Conservation (phyloP, 371 early-diverging fungal species). For the Choanephora cucurbitarum region DNA sequence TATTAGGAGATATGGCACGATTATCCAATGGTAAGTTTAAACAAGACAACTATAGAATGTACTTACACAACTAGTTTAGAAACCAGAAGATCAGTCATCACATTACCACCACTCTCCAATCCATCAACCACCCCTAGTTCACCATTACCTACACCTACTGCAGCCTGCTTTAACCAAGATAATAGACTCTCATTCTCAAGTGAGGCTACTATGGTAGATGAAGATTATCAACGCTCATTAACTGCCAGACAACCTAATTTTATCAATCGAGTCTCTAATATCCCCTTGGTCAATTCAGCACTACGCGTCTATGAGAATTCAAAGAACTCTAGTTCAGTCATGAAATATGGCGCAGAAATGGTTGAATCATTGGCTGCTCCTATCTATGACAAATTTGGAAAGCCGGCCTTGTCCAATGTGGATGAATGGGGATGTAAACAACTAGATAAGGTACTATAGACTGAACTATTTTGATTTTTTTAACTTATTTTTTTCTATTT, state of each 20-base stretch:
- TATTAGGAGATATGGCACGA: constrained; percentile 62
- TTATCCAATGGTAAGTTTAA: constrained; percentile 5
- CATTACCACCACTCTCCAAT: constrained; percentile 35
- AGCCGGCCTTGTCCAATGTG: constrained; percentile 27
- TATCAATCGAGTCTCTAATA: constrained; percentile 73
- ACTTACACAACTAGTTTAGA: constrained; percentile 3
- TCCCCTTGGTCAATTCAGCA: constrained; percentile 80
- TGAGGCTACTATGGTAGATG: constrained; percentile 30
- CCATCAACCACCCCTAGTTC: constrained; percentile 38
- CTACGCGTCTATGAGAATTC: constrained; percentile 76
- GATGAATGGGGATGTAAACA: constrained; percentile 45
- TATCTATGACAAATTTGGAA: constrained; percentile 42
- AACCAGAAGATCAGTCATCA: constrained; percentile 14
- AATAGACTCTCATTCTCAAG: constrained; percentile 26
- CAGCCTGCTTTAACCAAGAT: constrained; percentile 15
- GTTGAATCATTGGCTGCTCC: constrained; percentile 65
- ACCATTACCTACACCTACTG: constrained; percentile 36
- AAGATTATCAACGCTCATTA: constrained; percentile 13
- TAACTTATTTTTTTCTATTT: background rate
- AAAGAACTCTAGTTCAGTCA: constrained; percentile 67
- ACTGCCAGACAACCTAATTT: constrained; percentile 41
- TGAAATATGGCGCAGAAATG: constrained; percentile 62
- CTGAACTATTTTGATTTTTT: background rate
- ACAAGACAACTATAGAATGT: constrained; percentile 18
- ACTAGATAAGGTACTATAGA: constrained; percentile 33